Base-by-base conservation (phyloP, 192 early-diverging fungal genomes). In the Coemansia sp. region DNA sequence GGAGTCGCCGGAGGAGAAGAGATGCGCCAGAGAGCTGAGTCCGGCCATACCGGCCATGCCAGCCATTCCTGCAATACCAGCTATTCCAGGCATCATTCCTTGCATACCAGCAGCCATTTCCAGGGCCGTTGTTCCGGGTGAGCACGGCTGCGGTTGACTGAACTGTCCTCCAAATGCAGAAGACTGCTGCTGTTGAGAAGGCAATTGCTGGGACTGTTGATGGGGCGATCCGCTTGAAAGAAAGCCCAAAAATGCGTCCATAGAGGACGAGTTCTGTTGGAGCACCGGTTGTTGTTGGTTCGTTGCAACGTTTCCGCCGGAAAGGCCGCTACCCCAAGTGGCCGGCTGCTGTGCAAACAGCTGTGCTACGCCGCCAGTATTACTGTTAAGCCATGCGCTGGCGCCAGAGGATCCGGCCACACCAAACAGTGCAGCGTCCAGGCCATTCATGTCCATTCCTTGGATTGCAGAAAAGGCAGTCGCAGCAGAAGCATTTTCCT, bases 11-110 rank as follows among this genome's bases (percentile, higher is more conserved):
- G 78, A 62, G 39, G 75, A 81, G 70, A 76, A 11, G 69, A 46
- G n/a, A 63, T 66, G 57, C 6, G 34, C 57, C 20, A 67, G 67
- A 5, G 71, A 68, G 18, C 75, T 71, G 12, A 80, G 64, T 3
- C 78, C 73, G 0, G 73, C 78, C 73, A 81, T 62, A 2, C 78
- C 73, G 5, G 71, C 52, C 26, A 77, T 53, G 6, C 51, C 51
- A 15, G 51, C 6, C 51, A 53, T 53, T 30, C 30, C 30, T 30
- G 30, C 30, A 30, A 30, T 30, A 30, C 30, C 30, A 30, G 30
- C 30, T 30, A 30, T 30, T 49, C 46, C 46, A 8, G 46, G 18
- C 51, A 53, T 53, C 51, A 23, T 12, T 23, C 23, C 18, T n/a
- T 73, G 72, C 41, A 74, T 53, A 3, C 64, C 64, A 4, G 63